A percentile compares a stretch with the other conserved stretches of the same genome.
Evolutionary conservation across 2,329 filamentous ascomycete species (phyloP).

Genomic region (Coniochaeta sp.): DNA sequence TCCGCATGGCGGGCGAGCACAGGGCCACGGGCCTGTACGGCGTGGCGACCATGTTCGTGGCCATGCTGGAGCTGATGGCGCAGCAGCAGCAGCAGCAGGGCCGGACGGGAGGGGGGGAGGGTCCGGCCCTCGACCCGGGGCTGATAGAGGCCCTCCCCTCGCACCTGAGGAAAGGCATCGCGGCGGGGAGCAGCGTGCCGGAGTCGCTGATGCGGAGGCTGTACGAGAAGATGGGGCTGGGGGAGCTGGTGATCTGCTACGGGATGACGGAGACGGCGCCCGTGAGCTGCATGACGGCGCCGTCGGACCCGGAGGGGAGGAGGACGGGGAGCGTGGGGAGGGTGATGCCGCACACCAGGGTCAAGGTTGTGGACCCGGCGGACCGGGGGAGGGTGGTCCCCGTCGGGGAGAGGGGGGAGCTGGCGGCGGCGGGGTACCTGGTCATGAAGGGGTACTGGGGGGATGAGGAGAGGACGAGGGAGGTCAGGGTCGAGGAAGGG

Average conservation of each 20-base stretch:
- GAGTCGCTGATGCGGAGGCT: constrained; percentile 71
- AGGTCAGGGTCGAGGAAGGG: constrained; percentile 47
- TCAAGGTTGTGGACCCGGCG: constrained; percentile 66
- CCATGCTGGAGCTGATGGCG: constrained; percentile 71
- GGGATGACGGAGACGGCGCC: constrained; percentile 90
- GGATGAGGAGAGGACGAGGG: constrained; percentile 61
- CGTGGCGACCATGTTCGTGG: constrained; percentile 90
- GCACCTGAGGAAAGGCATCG: constrained; percentile 77
- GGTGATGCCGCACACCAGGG: constrained; percentile 71
- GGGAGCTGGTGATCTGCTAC: constrained; percentile 86
- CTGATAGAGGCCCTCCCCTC: constrained; percentile 16
- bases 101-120: constrained; percentile 15
- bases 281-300: constrained; percentile 74
- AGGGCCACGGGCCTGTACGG: constrained; percentile 67
- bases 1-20: constrained; percentile 48
- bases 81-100: no score
- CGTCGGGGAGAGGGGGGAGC: constrained; percentile 64
- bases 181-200: constrained; percentile 79
- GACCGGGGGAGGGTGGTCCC: constrained; percentile 54
- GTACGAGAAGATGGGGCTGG: constrained; percentile 66
- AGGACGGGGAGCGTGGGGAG: constrained; percentile 70
- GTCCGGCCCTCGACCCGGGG: constrained; percentile 9
- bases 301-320: constrained; percentile 64
- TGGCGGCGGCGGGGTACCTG: constrained; percentile 76
- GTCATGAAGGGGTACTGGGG: constrained; percentile 88